Percentiles rank a stretch among this genome's conserved stretches.
Conservation (phyloP, 208 protist genomes). For the Wallacemonas sp. region DNA sequence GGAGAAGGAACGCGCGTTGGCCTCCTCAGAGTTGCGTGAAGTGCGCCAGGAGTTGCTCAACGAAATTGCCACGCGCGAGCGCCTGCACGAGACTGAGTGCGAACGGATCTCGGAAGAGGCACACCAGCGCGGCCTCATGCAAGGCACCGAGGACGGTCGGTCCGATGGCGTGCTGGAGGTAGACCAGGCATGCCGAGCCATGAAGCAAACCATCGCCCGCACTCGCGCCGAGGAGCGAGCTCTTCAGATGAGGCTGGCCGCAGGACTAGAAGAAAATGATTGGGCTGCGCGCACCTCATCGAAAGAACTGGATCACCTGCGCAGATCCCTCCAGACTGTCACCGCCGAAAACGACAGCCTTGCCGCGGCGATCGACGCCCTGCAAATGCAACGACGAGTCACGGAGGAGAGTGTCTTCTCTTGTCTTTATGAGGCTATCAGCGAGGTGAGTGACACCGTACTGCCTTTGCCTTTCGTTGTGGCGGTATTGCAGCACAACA, state of each 20-base stretch:
- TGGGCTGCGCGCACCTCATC: slow-evolving; percentile 18
- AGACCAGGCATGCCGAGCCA: slow-evolving; percentile 43
- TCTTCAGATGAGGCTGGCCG: slow-evolving; percentile 44
- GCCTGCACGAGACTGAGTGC: slow-evolving; percentile 52
- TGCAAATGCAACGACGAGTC: slow-evolving; percentile 7
- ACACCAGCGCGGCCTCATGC: slow-evolving; percentile 53
- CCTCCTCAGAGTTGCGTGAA: slow-evolving; percentile 49
- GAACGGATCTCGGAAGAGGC: slow-evolving; percentile 41
- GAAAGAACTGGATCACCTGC: slow-evolving; percentile 38
- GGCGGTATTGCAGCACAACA: background rate
- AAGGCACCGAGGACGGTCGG: slow-evolving; percentile 58
- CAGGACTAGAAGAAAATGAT: slow-evolving; percentile 40
- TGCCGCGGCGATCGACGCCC: slow-evolving; percentile 15
- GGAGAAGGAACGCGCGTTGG: slow-evolving; percentile 61
- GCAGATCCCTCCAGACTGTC: slow-evolving; percentile 13
- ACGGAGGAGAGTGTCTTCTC: background rate
- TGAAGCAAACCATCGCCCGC: slow-evolving; percentile 46
- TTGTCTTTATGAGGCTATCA: background rate
- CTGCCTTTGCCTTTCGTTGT: slow-evolving; percentile 4
- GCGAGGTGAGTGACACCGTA: background rate
- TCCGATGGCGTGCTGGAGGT: slow-evolving; percentile 40
- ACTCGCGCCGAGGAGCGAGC: slow-evolving; percentile 48
- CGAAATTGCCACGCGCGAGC: slow-evolving; percentile 45
- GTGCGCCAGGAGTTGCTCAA: slow-evolving; percentile 63
- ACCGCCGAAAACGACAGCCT: slow-evolving; percentile 18